These are phyloP conservation scores for Wallacemonas sp. DNA, from an alignment of 208 protist genomes.

Conservation along the genomic window DNA sequence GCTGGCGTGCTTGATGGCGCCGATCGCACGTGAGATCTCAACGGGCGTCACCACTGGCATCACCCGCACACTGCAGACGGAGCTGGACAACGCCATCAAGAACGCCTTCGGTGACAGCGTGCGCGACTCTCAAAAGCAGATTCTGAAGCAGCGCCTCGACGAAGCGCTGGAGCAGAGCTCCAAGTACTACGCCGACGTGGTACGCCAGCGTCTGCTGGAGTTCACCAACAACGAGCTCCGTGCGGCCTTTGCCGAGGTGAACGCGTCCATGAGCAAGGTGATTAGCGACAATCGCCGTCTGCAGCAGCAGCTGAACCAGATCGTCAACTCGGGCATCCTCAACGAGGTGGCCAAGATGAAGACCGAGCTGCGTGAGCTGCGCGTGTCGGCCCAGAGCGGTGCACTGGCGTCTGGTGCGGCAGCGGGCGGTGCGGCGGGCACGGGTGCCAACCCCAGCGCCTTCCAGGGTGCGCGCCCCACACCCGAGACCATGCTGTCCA, in stretches of 20 bases:
- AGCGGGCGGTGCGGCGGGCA: background rate
- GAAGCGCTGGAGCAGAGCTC: conserved; percentile 66
- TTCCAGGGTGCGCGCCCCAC: conserved; percentile 31
- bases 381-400: conserved; percentile 26
- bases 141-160: conserved; percentile 69
- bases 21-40: conserved; percentile 64
- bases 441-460: conserved; percentile 17
- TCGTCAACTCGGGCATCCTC: conserved; percentile 50
- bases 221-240: conserved; percentile 58
- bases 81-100: conserved; percentile 72
- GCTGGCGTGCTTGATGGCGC: conserved; percentile 47
- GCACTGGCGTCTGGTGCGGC: conserved; percentile 17
- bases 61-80: conserved; percentile 49
- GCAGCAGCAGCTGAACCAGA: conserved; percentile 49
- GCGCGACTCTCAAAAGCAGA: conserved; percentile 53
- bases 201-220: conserved; percentile 47
- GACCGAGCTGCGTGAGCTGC: conserved; percentile 59
- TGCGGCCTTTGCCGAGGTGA: conserved; percentile 47
- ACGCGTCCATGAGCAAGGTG: conserved; percentile 44
- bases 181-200: conserved; percentile 47
- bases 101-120: conserved; percentile 48
- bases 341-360: conserved; percentile 33
- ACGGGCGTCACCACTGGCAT: conserved; percentile 68
- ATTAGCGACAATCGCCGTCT: conserved; percentile 68
- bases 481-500: conserved; percentile 69